Evolutionary conservation across 1,139 yeast genomes (phyloP).

Genomic region (Scheffersomyces cryptocercus): DNA sequence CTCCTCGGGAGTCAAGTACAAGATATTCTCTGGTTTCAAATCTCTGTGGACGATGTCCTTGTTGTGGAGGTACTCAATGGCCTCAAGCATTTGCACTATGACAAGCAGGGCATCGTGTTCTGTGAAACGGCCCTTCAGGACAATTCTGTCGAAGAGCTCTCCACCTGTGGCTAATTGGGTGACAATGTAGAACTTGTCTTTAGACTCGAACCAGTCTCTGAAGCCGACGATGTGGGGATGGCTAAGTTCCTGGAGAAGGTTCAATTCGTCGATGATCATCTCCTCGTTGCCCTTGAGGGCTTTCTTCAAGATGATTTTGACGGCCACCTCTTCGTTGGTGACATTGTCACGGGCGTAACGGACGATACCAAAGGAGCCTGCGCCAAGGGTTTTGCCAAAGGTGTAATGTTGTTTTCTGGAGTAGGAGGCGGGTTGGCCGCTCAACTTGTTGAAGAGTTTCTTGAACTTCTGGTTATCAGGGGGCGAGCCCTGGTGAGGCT

Average conservation of each 20-base stretch:
- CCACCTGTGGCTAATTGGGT: conserved; percentile 89
- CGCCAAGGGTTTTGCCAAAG: conserved; percentile 82
- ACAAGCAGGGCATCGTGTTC: conserved; percentile 80
- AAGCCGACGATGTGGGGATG: conserved; percentile 86
- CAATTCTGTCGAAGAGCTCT: conserved; percentile 82
- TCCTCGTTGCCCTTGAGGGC: conserved; percentile 75
- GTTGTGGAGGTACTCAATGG: conserved; percentile 71
- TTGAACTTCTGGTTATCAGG: conserved; percentile 20
- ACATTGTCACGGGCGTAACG: conserved; percentile 65
- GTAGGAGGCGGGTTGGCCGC: conserved; percentile 76
- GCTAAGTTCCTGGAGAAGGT: conserved; percentile 60
- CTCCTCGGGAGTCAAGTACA: conserved; percentile 54
- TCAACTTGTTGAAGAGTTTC: conserved; percentile 49
- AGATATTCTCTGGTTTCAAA: conserved; percentile 84
- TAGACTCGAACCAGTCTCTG: conserved; percentile 86
- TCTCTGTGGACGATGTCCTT: conserved; percentile 86
- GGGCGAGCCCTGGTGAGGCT: background rate
- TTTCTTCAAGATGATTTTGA: conserved; percentile 80
- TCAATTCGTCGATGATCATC: conserved; percentile 73
- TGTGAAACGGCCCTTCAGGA: conserved; percentile 74
- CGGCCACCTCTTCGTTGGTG: conserved; percentile 75
- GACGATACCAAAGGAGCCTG: conserved; percentile 90
- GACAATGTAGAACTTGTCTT: conserved; percentile 73
- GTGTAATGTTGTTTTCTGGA: conserved; percentile 62
- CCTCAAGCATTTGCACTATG: conserved; percentile 68